Base-by-base conservation (phyloP, 257 asterid species). In the Cynanchum wilfordii region DNA sequence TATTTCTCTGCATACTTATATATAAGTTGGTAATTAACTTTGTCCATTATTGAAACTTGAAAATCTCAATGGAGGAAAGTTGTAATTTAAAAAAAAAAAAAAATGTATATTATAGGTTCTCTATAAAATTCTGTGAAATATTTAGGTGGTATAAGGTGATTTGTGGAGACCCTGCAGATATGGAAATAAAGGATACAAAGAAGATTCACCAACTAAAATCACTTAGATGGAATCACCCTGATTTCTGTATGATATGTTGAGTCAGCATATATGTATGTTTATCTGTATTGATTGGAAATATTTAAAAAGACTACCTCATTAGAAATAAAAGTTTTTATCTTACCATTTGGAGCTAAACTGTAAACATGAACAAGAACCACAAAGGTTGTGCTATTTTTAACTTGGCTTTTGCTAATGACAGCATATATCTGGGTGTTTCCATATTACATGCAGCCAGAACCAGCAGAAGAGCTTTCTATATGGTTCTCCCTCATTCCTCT, bases 401-500 rank as follows among this genome's bases (percentile, higher is more conserved):
- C 13, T 15, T 75, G 33, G 74, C 54, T 36, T 36, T 3, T 68
- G 4, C 70, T 75, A 0, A 0, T 57, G 5, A 20, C 63, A 0
- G 24, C 70, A 20, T 45, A 70, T 17, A 42, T 75, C 2, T 3
- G 38, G 44, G n/a, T 68, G 4, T 75, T 75, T 1, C 74, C 74
- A 5, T 45, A 58, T 19, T 75, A 42, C 27, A 68, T 68, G 79
- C 69, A 45, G 74, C 78, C 78, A 3, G 54, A 75, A 29, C 74
- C 78, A 7, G 22, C 62, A 10, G 63, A 59, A 17, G 13, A 25
- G 0, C 52, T 67, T 15, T 69, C 73, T 0, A 58, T 66, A 20
- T 24, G 11, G 15, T 74, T 52, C 57, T 65, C 77, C 19, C 44
- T 64, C 11, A 15, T 73, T 52, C 77, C 77, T 4, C 19, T 52